Evolutionary conservation across 2,329 filamentous ascomycete species (phyloP).

Genomic region (Leptoxyphium fumago): DNA sequence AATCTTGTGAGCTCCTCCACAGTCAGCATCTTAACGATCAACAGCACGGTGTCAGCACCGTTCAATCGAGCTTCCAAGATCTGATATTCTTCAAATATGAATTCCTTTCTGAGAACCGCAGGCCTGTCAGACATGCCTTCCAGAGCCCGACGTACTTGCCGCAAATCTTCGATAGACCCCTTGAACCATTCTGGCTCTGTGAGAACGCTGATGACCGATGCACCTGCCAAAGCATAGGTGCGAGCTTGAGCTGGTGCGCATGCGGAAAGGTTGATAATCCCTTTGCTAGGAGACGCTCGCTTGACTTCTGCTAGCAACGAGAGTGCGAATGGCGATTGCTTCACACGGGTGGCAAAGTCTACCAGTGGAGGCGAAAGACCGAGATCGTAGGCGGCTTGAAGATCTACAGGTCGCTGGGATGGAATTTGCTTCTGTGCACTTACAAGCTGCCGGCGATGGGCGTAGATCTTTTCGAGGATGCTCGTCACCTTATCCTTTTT

Average conservation of each 20-base stretch:
- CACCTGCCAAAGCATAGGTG: conserved; percentile 83
- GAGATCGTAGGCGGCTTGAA: conserved; percentile 76
- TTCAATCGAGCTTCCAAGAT: conserved; percentile 87
- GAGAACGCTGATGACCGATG: conserved; percentile 94
- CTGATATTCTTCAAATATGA: conserved; percentile 96
- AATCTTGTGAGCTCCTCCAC: conserved; percentile 55
- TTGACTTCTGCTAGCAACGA: conserved; percentile 96
- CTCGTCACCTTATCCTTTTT: conserved; percentile 36
- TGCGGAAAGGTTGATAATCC: conserved; percentile 74
- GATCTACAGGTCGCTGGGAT: conserved; percentile 66
- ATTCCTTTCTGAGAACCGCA: conserved; percentile 86
- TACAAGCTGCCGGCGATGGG: conserved; percentile 60
- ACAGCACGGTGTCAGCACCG: conserved; percentile 82
- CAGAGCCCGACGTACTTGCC: conserved; percentile 75
- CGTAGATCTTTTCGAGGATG: conserved; percentile 85
- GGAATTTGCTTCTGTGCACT: conserved; percentile 70
- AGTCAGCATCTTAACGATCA: conserved; percentile 98
- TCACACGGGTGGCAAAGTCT: conserved; percentile 62
- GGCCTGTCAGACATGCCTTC: conserved; percentile 84
- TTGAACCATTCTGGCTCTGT: conserved; percentile 99
- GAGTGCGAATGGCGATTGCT: conserved; percentile 73
- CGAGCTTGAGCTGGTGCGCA: conserved; percentile 81
- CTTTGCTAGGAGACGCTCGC: conserved; percentile 89
- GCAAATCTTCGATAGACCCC: conserved; percentile 85
- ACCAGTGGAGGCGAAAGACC: conserved; percentile 74